Evolutionary conservation across 2,329 filamentous ascomycete genomes (phyloP), one percentile per base, ranked within the genome.

Genomic region (Xylaria sp.): DNA sequence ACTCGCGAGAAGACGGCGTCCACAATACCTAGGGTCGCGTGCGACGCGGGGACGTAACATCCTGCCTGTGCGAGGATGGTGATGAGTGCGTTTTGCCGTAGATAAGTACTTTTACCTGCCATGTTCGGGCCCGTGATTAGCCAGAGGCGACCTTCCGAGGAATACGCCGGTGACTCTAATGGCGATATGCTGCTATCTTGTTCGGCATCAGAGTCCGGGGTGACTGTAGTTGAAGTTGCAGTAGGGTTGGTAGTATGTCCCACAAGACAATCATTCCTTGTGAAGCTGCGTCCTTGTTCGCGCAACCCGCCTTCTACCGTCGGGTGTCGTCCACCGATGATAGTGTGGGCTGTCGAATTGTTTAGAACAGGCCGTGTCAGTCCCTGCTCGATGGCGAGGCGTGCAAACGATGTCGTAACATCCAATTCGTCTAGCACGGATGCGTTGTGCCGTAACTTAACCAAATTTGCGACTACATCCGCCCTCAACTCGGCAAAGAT

Each of bases 21-120:
- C n/a, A 98, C 94, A 52, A 99, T 85, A 1, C 95, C 94, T 31
- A 99, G 86, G 75, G 93, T 90, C 3, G 94, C 95, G 79, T 93
- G 92, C 28, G 91, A 88, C 0, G 96, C 96, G 0, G 96, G 96
- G 0, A 99, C 95, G 80, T 94, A 98, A 70, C 91, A 94, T 12
- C 96, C 96, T 2, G 94, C 90, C 81, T 99, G 96, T 1, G 96
- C 95, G 15, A 99, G 87, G 70, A 99, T 93, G 0, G 93, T 94
- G 74, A 98, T 97, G 61, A 99, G 86, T 2, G 96, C 96, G 80
- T 97, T 98, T 76, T 99, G 97, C 0, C 96, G 92, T 5, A 99
- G 85, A 77, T 97, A 99, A 0, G 96, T 99, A 79, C 92, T 95
- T 82, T 99, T 99, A 57, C 96, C 96, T 1, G 92, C 96, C 96